A percentile compares a stretch with the other conserved stretches of the same genome.
phyloP scores from a whole-genome alignment of 2,329 filamentous ascomycete species.

The Tolypocladium inflatum region DNA sequence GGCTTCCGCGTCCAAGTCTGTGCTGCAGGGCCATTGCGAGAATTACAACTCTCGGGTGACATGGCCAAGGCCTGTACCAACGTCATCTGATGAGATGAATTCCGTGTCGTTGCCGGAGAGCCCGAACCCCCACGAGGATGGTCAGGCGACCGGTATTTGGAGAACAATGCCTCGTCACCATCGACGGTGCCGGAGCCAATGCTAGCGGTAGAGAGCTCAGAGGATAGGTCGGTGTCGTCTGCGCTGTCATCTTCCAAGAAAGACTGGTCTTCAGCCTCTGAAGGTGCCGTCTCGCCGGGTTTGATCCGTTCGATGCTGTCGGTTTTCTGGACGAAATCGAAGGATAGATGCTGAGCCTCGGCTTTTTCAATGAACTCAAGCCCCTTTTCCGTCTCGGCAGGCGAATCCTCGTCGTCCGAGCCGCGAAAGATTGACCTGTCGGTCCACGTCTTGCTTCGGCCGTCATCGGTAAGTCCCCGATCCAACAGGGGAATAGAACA shows the following conservation, averaged over 20 bases:
- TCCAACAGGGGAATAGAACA: conserved; percentile 70
- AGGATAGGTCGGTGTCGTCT: conserved; percentile 50
- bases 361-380: conserved; percentile 5
- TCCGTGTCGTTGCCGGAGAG: conserved; percentile 8
- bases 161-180: conserved; percentile 16
- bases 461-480: conserved; percentile 48
- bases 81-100: conserved; percentile 37
- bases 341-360: conserved; percentile 33
- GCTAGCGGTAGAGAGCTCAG: conserved; percentile 48
- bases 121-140: conserved; percentile 19
- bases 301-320: conserved; percentile 38
- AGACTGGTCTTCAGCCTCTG: conserved; percentile 24
- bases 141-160: conserved; percentile 16
- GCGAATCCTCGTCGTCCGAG: conserved; percentile 28
- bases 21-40: not conserved
- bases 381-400: conserved; percentile 11
- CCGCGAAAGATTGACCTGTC: conserved; percentile 44
- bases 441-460: conserved; percentile 38
- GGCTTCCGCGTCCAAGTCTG: conserved; percentile 9
- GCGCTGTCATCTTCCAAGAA: conserved; percentile 43
- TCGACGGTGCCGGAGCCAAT: conserved; percentile 33
- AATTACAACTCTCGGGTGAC: conserved; percentile 2
- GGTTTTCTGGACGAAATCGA: conserved; percentile 44
- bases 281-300: conserved; percentile 22
- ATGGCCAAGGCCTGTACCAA: conserved; percentile 33